A percentile compares a stretch with the other conserved stretches of the same genome.
These are phyloP conservation scores for Spizellomyces punctatus DNA, from an alignment of 192 early-diverging fungal species.

Conservation along the genomic window DNA sequence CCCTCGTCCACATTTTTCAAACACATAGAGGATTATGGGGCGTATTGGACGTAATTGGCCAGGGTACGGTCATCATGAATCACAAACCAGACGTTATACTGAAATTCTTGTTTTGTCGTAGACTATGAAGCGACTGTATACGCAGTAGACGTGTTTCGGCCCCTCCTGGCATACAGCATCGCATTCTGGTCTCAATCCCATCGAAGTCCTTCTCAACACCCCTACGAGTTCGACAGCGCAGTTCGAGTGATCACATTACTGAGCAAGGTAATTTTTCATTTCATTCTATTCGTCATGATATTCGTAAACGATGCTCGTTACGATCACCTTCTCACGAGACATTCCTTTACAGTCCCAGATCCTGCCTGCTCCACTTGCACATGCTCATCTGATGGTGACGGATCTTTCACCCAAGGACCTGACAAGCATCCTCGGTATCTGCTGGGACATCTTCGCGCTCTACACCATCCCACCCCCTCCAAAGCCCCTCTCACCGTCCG, in stretches of 20 bases:
- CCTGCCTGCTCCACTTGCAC: background rate
- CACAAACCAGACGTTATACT: too few species aligned
- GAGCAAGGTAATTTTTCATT: background rate
- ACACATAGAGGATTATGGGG: too few species aligned
- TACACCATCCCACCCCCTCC: background rate
- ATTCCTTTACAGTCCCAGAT: background rate
- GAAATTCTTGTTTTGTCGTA: too few species aligned
- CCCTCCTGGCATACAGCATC: background rate
- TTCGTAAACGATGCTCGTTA: too few species aligned
- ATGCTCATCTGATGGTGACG: background rate
- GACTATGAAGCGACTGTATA: too few species aligned
- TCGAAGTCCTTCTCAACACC: background rate
- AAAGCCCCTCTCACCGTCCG: background rate
- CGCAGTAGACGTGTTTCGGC: background rate
- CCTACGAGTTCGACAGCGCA: background rate
- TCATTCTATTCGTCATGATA: background rate
- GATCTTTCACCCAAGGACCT: background rate
- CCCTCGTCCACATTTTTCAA: too few species aligned
- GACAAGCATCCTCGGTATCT: background rate
- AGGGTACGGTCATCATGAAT: too few species aligned
- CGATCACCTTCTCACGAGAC: too few species aligned
- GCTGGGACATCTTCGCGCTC: constrained; percentile 5
- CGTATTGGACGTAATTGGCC: too few species aligned
- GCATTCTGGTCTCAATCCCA: background rate
- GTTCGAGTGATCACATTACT: background rate